phyloP scores from a whole-genome alignment of 148 eudicot genomes.

The Rhododendron williamsianum region DNA sequence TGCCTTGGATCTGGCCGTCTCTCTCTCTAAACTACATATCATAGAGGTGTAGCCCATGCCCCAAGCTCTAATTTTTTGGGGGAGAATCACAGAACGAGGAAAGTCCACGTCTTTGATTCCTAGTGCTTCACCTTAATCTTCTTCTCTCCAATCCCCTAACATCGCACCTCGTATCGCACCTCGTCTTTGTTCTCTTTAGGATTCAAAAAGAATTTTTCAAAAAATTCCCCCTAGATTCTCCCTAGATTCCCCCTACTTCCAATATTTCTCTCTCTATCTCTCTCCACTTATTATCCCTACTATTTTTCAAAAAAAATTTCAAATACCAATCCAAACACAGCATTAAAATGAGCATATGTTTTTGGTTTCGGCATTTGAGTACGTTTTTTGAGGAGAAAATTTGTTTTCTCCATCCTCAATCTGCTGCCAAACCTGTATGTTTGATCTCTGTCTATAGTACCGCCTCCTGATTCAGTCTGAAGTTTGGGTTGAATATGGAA shows the following conservation, averaged over 20 bases:
- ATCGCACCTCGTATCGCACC: too few species aligned
- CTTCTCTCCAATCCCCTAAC: too few species aligned
- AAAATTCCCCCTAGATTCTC: too few species aligned
- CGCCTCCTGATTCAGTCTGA: background rate
- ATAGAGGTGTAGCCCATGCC: background rate
- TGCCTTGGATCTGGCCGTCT: background rate
- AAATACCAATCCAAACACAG: too few species aligned
- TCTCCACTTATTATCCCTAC: too few species aligned
- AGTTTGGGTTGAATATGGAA: background rate
- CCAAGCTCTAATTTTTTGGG: background rate
- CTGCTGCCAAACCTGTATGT: background rate
- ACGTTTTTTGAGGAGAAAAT: background rate
- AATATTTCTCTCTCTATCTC: too few species aligned
- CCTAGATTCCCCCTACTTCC: too few species aligned
- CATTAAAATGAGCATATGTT: background rate
- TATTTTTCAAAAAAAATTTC: too few species aligned
- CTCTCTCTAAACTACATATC: background rate
- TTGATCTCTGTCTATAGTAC: background rate
- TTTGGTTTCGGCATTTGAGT: background rate
- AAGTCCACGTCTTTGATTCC: background rate
- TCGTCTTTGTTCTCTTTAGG: too few species aligned
- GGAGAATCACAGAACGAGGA: too few species aligned
- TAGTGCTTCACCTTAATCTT: background rate
- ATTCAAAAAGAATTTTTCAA: too few species aligned
- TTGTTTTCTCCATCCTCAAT: background rate